Conservation (phyloP, 2,329 filamentous ascomycete species). For the Fusarium globosum region DNA sequence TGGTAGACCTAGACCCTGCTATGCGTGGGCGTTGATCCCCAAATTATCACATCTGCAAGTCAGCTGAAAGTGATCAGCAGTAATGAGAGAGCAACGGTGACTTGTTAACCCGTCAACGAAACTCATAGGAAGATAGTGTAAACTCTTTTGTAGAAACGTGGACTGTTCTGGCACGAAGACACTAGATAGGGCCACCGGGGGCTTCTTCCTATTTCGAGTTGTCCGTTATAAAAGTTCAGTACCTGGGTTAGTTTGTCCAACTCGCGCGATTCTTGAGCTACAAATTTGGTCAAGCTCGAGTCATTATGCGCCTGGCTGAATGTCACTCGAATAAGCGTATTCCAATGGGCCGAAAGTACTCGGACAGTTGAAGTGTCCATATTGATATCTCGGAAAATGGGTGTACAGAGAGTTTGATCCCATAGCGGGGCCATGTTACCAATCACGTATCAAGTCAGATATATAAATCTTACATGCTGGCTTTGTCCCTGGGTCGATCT, state of each 20-base stretch:
- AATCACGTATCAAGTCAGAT: background rate
- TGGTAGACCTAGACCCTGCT: background rate
- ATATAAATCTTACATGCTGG: constrained; percentile 12
- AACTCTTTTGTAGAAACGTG: background rate
- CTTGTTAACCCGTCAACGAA: background rate
- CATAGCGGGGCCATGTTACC: background rate
- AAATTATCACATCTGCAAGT: constrained; percentile 20
- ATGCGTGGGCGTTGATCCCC: background rate
- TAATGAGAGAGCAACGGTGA: background rate
- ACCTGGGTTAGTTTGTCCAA: background rate
- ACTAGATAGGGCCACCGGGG: background rate
- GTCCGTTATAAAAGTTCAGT: background rate
- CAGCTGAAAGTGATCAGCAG: constrained; percentile 7
- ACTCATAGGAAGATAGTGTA: background rate
- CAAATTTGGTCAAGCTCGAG: background rate
- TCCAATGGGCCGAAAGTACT: background rate
- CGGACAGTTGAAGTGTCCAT: background rate
- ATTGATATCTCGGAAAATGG: background rate
- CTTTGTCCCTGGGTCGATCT: constrained; percentile 14
- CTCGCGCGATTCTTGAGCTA: background rate
- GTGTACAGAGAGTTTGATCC: background rate
- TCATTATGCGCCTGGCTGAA: background rate
- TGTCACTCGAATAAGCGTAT: background rate
- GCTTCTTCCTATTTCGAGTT: background rate
- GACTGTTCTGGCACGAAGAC: background rate